Conservation (phyloP, 805 yeast species). For the Nakazawaea wickerhamii region DNA sequence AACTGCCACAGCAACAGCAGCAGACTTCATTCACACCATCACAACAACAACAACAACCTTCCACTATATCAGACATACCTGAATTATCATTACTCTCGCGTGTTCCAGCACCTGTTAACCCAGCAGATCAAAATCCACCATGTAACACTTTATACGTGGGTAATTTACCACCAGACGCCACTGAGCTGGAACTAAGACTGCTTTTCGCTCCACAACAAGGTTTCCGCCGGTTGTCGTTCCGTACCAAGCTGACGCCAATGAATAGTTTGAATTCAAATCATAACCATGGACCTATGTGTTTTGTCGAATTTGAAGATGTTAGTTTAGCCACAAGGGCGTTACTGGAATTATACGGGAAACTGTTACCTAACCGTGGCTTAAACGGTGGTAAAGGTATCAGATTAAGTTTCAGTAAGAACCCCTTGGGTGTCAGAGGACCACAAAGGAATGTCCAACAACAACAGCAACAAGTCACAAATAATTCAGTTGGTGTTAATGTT, state of each 20-base stretch:
- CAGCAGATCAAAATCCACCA: slow-evolving; percentile 99
- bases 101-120: slow-evolving; percentile 91
- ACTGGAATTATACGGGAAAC: slow-evolving; percentile 90
- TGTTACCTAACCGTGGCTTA: slow-evolving; percentile 72
- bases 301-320: slow-evolving; percentile 97
- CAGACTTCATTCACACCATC: slow-evolving; percentile 1
- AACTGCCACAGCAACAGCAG: slow-evolving; percentile 19
- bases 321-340: slow-evolving; percentile 89
- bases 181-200: slow-evolving; percentile 85
- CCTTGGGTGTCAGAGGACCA: slow-evolving; percentile 87
- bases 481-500: background rate
- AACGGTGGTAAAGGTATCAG: slow-evolving; percentile 80
- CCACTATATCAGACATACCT: slow-evolving; percentile 25
- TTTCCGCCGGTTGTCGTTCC: slow-evolving; percentile 85
- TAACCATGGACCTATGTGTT: slow-evolving; percentile 96
- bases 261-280: slow-evolving; percentile 21
- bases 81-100: slow-evolving; percentile 71
- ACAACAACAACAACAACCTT: slow-evolving; percentile 14
- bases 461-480: background rate
- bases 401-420: slow-evolving; percentile 90
- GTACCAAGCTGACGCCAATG: slow-evolving; percentile 49
- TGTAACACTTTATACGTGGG: slow-evolving; percentile 97
- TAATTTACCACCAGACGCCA: slow-evolving; percentile 93
- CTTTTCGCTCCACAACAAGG: slow-evolving; percentile 87
- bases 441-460: slow-evolving; percentile 7